Evolutionary conservation across 1,284 basidiomycete species (phyloP), one percentile per base, ranked within the genome.

Genomic region (Papiliotrema terrestris): DNA sequence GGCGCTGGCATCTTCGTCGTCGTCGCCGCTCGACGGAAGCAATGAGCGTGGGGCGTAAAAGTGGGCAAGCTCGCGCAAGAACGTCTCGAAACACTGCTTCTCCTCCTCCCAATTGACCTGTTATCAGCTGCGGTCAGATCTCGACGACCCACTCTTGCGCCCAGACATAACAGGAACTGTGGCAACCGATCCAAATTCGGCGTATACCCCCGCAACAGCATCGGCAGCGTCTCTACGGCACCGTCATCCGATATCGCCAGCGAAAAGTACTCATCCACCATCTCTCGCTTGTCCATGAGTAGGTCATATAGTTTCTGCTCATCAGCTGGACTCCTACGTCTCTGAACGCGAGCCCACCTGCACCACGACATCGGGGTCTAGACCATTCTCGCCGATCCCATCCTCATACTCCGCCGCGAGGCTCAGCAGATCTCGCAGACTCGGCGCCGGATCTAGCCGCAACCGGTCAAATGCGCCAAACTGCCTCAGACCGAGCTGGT

Each of bases 211-310:
- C 84, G 83, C 36, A 98, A 79, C 2, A 98, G 77, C 43, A 91
- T 79, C 0, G 96, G 96, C 5, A 99, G 69, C 50, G 82, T 84
- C 58, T 86, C 82, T 4, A 98, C 78, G 13, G 80, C 73, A 0
- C 89, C 91, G 0, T 82, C 76, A 0, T 80, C 77, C 2, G 82
- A 81, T 54, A 97, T 85, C 38, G 78, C 74, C 20, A 98, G 73
- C 0, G 86, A 88, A 69, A 98, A 98, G 76, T 98, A 98, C 66
- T 98, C 95, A 9, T 84, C 79, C 1, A 98, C 78, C 94, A 98
- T 97, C 13, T 88, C 88, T 3, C 87, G 82, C 15, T 83, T 83
- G 19, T 74, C 69, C 9, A 75, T 50, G 9, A 83, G 59, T 2
- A 74, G 52, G 0, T 57, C 38, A 47, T 5, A 17, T n/a, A 41